Base-by-base conservation (phyloP, 1,284 basidiomycete species). In the Puccinia horiana region DNA sequence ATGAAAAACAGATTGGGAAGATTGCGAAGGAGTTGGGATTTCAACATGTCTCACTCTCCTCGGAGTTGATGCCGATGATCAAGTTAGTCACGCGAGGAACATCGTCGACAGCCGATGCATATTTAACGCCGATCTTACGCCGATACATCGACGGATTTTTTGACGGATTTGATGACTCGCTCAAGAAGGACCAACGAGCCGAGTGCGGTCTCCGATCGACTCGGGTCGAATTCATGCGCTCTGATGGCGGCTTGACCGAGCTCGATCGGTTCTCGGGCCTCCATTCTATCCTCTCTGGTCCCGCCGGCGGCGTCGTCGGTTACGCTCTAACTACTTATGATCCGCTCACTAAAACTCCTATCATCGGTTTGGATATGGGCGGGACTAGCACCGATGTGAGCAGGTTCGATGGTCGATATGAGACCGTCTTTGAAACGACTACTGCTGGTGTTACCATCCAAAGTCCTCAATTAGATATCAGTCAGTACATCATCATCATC, bases 131-230 rank as follows among this genome's bases (percentile, higher is more conserved):
- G 0, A 93, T 97, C 70, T 88, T 98, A 49, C 89, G 90, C 32
- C 90, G 91, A 42, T 98, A 98, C 85, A 90, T 98, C n/a, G 92
- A 95, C 84, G 94, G 94, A 0, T 97, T 98, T 89, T 97, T 95
- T 88, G 87, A 88, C 44, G 95, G 95, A 0, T 98, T 98, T 84
- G 93, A 96, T 84, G 90, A 89, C 49, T 91, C 92, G 84, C 88
- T 95, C n/a, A 23, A 76, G 85, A 89, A 89, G 14, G 85, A 86
- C 58, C 73, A 11, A 91, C 92, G 85, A n/a, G 85, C 85, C 1
- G 77, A 75, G 23, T 20, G 37, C 6, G 40, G 42, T 2, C 18
- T 47, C n/a, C 84, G 85, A 20, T 84, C 84, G 11, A 84, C 87
- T 37, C 84, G 85, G 49, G 88, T 89, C 54, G 87, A 88, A 86